phyloP scores from a whole-genome alignment of 495 filamentous ascomycete species.

The Stereocaulon alpinum region DNA sequence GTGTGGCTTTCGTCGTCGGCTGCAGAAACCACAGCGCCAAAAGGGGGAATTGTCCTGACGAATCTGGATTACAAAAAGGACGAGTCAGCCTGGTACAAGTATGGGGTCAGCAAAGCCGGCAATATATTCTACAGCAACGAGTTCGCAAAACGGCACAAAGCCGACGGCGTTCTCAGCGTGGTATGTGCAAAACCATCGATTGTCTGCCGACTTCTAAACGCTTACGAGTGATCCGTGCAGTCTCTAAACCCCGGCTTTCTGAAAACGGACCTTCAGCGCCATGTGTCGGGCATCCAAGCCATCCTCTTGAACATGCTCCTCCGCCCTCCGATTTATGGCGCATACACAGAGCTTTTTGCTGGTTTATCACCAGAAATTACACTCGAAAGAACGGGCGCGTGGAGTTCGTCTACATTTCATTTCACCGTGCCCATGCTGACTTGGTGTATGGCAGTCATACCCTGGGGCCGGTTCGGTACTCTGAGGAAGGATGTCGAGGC shows the following conservation, averaged over 20 bases:
- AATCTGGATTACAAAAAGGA: constrained; percentile 5
- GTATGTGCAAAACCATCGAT: not conserved
- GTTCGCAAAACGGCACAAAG: constrained; percentile 25
- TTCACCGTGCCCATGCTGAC: not conserved
- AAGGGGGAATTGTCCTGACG: constrained; percentile 18
- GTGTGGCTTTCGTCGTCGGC: constrained; percentile 28
- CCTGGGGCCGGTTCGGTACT: constrained; percentile 31
- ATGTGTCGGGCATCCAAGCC: constrained; percentile 8
- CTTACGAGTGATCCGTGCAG: not conserved
- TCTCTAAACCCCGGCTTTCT: constrained; percentile 18
- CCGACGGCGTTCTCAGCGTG: constrained; percentile 21
- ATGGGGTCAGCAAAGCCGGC: constrained; percentile 33
- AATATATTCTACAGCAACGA: constrained; percentile 31
- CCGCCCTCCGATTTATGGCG: not conserved
- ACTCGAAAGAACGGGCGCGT: not conserved
- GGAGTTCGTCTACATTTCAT: not conserved
- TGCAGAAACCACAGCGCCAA: constrained; percentile 11
- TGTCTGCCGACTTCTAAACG: not conserved
- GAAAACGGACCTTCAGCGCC: constrained; percentile 25
- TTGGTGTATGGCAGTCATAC: constrained; percentile 26
- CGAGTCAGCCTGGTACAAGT: constrained; percentile 21
- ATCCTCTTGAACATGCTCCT: not conserved
- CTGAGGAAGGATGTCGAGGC: constrained; percentile 25
- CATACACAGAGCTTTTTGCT: constrained; percentile 15
- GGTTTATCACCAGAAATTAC: constrained; percentile 24